phyloP scores from a whole-genome alignment of 2,329 filamentous ascomycete species.

The Rhynchosporium secalis region DNA sequence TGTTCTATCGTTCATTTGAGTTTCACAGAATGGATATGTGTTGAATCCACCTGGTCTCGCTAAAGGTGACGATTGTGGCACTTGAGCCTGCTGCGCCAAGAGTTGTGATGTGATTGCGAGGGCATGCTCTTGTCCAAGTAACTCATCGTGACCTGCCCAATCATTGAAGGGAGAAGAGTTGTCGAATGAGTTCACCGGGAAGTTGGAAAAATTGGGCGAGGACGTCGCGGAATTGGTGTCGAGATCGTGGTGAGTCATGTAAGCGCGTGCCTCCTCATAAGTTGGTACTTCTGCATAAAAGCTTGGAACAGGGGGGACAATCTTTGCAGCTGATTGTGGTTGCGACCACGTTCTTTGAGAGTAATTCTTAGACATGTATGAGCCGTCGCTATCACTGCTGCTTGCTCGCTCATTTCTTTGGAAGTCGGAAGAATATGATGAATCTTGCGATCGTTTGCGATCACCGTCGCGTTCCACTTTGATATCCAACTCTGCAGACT shows the following conservation, averaged over 20 bases:
- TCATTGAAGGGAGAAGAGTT: constrained; percentile 31
- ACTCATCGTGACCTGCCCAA: constrained; percentile 34
- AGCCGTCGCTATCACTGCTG: constrained; percentile 36
- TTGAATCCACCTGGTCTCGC: constrained; percentile 20
- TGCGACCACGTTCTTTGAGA: constrained; percentile 30
- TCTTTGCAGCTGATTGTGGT: constrained; percentile 22
- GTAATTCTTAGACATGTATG: constrained; percentile 32
- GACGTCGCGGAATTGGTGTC: constrained; percentile 29
- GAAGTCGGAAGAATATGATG: constrained; percentile 28
- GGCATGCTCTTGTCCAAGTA: constrained; percentile 27
- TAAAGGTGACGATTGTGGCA: constrained; percentile 25
- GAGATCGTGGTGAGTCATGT: constrained; percentile 24
- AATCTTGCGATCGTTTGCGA: constrained; percentile 29
- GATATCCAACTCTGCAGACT: constrained; percentile 34
- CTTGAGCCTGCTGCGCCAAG: constrained; percentile 27
- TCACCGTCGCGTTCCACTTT: constrained; percentile 27
- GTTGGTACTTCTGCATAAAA: constrained; percentile 19
- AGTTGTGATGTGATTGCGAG: constrained; percentile 33
- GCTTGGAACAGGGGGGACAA: constrained; percentile 17
- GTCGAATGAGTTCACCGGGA: constrained; percentile 31
- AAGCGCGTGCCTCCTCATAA: constrained; percentile 23
- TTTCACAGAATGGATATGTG: constrained; percentile 23
- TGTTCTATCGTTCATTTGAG: constrained; percentile 30
- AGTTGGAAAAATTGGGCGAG: constrained; percentile 34
- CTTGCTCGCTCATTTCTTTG: constrained; percentile 33